Conservation (phyloP, 129 eudicot genomes). For the Ambrosia artemisiifolia region DNA sequence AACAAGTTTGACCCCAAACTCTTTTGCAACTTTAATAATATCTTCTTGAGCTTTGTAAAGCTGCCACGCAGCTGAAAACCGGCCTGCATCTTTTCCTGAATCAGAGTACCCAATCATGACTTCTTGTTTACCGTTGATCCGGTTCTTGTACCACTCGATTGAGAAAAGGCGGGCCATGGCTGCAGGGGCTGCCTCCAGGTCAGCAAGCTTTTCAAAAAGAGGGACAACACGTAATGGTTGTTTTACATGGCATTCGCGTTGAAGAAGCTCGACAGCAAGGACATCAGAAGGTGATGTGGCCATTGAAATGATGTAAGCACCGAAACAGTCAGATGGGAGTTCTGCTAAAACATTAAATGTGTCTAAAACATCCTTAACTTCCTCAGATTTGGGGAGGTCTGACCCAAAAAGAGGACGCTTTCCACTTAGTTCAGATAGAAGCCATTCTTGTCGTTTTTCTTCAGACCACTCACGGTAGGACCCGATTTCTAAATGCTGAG, state of each 20-base stretch:
- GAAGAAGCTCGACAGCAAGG: conserved; percentile 92
- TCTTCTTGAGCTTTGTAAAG: conserved; percentile 96
- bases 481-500: conserved; percentile 81
- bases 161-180: conserved; percentile 93
- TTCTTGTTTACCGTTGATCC: conserved; percentile 90
- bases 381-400: conserved; percentile 89
- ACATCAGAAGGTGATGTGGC: conserved; percentile 96
- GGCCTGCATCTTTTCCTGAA: conserved; percentile 94
- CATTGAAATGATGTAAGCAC: conserved; percentile 96
- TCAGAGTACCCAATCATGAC: conserved; percentile 99
- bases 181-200: conserved; percentile 91
- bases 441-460: conserved; percentile 86
- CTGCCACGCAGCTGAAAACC: conserved; percentile 94
- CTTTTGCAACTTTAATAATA: conserved; percentile 75
- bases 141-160: conserved; percentile 78
- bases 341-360: conserved; percentile 81
- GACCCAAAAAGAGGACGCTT: conserved; percentile 89
- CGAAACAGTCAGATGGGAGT: conserved; percentile 95
- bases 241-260: conserved; percentile 87
- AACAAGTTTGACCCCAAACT: conserved; percentile 73
- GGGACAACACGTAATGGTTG: conserved; percentile 87
- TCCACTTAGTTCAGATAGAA: conserved; percentile 74
- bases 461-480: conserved; percentile 92
- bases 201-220: conserved; percentile 88
- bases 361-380: conserved; percentile 79